These are phyloP conservation scores for Sequoia sempervirens DNA, from an alignment of 75 land plant genomes.

Conservation along the genomic window DNA sequence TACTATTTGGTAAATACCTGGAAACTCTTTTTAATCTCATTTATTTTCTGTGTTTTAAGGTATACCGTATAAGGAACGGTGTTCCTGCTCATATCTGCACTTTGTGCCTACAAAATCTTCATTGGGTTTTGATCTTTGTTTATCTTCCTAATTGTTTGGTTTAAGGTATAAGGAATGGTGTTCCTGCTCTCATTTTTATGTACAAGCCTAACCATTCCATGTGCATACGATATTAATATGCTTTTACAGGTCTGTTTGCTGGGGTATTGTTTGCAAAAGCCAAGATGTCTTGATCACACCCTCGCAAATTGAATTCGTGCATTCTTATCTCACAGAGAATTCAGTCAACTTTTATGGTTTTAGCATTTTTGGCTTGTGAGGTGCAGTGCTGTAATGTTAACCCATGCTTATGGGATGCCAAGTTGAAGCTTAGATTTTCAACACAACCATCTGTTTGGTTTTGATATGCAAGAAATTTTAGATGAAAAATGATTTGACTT, in stretches of 20 bases:
- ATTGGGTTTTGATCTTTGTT: background rate
- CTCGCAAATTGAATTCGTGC: background rate
- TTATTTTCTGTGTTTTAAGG: background rate
- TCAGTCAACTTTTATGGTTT: background rate
- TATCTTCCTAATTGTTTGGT: background rate
- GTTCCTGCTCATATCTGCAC: background rate
- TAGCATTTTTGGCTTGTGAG: background rate
- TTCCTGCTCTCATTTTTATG: background rate
- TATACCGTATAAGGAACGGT: background rate
- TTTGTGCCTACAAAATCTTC: background rate
- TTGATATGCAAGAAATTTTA: background rate
- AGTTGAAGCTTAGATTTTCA: background rate
- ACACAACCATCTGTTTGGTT: background rate
- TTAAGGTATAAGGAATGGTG: too few species aligned
- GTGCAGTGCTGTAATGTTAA: background rate
- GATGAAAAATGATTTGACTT: background rate
- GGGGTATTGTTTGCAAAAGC: constrained; percentile 47
- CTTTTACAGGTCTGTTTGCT: constrained; percentile 42
- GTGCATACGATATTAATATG: background rate
- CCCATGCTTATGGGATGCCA: background rate
- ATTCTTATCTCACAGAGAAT: background rate
- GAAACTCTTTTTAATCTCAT: background rate
- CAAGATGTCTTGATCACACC: constrained; percentile 21
- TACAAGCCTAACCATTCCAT: background rate
- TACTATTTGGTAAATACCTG: constrained; percentile 68